phyloP scores from a whole-genome alignment of 768 basidiomycete genomes.

The Pluteus cervinus region DNA sequence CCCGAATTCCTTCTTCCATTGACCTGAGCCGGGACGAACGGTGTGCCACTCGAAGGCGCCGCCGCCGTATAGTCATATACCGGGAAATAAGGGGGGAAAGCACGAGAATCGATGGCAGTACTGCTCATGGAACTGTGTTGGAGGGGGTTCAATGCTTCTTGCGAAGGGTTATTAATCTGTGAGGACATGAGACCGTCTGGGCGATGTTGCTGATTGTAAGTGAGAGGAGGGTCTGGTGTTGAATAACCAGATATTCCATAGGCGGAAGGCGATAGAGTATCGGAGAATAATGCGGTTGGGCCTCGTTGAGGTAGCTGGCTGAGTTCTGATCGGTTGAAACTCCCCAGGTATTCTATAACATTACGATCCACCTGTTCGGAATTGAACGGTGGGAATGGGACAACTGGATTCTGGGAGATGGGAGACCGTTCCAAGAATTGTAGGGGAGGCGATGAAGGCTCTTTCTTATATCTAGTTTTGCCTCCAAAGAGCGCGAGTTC shows the following conservation, averaged over 20 bases:
- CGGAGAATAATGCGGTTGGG: no score
- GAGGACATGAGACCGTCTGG: constrained; percentile 10
- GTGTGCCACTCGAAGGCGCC: constrained; percentile 15
- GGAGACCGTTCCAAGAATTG: constrained; percentile 68
- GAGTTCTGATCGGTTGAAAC: no score
- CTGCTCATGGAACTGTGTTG: no score
- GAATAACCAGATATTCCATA: no score
- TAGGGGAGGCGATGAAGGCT: constrained; percentile 47
- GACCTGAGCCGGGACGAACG: constrained; percentile 24
- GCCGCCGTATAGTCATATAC: constrained; percentile 64
- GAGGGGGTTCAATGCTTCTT: no score
- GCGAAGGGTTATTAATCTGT: no score
- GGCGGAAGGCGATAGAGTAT: no score
- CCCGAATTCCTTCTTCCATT: constrained; percentile 36
- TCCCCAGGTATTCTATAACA: constrained; percentile 64
- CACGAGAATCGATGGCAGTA: constrained; percentile 8
- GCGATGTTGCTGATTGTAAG: no score
- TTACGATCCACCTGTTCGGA: constrained; percentile 51
- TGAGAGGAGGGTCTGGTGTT: no score
- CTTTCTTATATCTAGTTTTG: constrained; percentile 59
- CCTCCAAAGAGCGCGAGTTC: constrained; percentile 61
- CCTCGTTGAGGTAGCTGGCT: no score
- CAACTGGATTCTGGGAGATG: constrained; percentile 63
- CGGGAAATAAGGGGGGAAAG: constrained; percentile 67
- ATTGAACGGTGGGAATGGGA: constrained; percentile 55